Percentiles rank a stretch among this genome's conserved stretches.
These are phyloP conservation scores for Candida khao-thaluensis DNA, from an alignment of 805 yeast species.

Conservation along the genomic window DNA sequence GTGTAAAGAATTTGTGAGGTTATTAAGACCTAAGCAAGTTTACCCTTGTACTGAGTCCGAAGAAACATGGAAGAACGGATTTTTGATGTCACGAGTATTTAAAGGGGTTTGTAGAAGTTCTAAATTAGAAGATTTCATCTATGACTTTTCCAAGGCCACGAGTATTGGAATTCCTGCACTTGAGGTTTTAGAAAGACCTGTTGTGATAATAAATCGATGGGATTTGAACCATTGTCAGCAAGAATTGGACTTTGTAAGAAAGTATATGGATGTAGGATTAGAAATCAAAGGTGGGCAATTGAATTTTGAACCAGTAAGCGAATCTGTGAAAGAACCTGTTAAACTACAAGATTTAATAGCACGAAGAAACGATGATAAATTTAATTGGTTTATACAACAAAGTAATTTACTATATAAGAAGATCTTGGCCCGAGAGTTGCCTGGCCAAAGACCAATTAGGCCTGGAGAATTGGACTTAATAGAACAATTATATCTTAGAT, in stretches of 20 bases:
- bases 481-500: neutral
- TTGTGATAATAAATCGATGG: conserved; percentile 34
- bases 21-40: conserved; percentile 41
- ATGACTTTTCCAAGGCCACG: conserved; percentile 15
- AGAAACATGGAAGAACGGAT: conserved; percentile 37
- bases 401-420: conserved; percentile 11
- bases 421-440: conserved; percentile 8
- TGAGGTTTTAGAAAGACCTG: conserved; percentile 18
- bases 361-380: conserved; percentile 3
- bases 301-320: no score
- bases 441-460: conserved; percentile 7
- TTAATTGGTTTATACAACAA: conserved; percentile 9
- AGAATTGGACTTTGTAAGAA: conserved; percentile 25
- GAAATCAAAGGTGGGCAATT: conserved; percentile 1
- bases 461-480: conserved; percentile 5
- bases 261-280: conserved; percentile 9
- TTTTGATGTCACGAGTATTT: conserved; percentile 40
- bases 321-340: neutral
- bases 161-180: conserved; percentile 20
- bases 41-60: conserved; percentile 42
- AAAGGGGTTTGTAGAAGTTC: conserved; percentile 30
- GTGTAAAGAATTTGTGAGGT: conserved; percentile 29
- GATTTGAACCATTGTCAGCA: conserved; percentile 26
- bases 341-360: neutral
- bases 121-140: conserved; percentile 7